phyloP scores from a whole-genome alignment of 352 stramenopile species.

The Phytophthora colocasiae region DNA sequence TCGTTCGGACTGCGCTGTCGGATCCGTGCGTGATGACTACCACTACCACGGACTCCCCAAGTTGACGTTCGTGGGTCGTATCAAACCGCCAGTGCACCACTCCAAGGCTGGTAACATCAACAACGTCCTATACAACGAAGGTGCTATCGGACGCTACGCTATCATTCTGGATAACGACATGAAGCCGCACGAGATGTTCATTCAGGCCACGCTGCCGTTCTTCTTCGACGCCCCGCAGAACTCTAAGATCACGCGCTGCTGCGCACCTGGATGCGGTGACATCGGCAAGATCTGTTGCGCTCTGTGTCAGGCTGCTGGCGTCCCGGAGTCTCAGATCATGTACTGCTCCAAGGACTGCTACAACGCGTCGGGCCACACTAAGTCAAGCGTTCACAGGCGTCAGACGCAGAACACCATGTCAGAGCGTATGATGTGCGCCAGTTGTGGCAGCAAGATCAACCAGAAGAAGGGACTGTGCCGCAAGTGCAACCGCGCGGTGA shows the following conservation, averaged over 20 bases:
- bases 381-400: slow-evolving; percentile 70
- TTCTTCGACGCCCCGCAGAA: slow-evolving; percentile 75
- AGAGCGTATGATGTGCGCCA: slow-evolving; percentile 67
- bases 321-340: slow-evolving; percentile 69
- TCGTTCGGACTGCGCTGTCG: slow-evolving; percentile 64
- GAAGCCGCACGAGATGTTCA: slow-evolving; percentile 83
- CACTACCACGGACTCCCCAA: slow-evolving; percentile 67
- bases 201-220: slow-evolving; percentile 73
- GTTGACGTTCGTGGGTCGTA: slow-evolving; percentile 68
- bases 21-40: slow-evolving; percentile 77
- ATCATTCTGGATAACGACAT: slow-evolving; percentile 89
- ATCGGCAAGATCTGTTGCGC: slow-evolving; percentile 83
- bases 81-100: slow-evolving; percentile 79
- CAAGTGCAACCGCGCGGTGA: slow-evolving; percentile 62
- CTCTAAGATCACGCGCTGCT: slow-evolving; percentile 71
- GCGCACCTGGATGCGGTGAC: slow-evolving; percentile 65
- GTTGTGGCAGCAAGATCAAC: slow-evolving; percentile 74
- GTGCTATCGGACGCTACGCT: slow-evolving; percentile 67
- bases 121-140: slow-evolving; percentile 85
- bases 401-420: slow-evolving; percentile 75
- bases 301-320: slow-evolving; percentile 66
- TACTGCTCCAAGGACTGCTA: slow-evolving; percentile 88
- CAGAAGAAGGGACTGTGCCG: slow-evolving; percentile 69
- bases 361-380: slow-evolving; percentile 67
- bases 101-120: slow-evolving; percentile 86